Conservation (phyloP, 2,329 filamentous ascomycete genomes). For the Penicillium aurantiogriseum region DNA sequence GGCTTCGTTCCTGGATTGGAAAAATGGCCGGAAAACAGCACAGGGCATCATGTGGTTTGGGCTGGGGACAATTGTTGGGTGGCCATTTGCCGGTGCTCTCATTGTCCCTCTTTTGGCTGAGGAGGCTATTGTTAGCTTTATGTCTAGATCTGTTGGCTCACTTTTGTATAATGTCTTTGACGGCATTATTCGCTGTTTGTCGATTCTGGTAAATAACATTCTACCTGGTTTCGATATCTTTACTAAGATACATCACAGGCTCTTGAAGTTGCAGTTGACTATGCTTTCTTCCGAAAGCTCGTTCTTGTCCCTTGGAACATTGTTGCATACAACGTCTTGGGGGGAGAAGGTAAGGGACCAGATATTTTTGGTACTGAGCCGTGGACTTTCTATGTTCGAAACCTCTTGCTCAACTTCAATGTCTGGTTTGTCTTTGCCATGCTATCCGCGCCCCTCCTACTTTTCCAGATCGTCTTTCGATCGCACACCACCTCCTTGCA, state of each 20-base stretch:
- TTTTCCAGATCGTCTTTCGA: slow-evolving; percentile 67
- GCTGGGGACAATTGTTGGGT: slow-evolving; percentile 78
- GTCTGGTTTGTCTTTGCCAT: slow-evolving; percentile 85
- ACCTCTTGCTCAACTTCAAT: slow-evolving; percentile 91
- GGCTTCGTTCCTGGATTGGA: slow-evolving; percentile 87
- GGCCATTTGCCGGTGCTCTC: slow-evolving; percentile 88
- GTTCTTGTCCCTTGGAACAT: slow-evolving; percentile 86
- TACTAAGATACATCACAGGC: slow-evolving; percentile 49
- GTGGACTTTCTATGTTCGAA: slow-evolving; percentile 95
- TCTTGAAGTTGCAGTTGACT: slow-evolving; percentile 69
- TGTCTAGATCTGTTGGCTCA: slow-evolving; percentile 59
- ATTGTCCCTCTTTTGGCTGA: slow-evolving; percentile 77
- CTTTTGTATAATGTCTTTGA: slow-evolving; percentile 62
- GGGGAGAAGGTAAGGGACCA: slow-evolving; percentile 71
- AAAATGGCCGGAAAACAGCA: slow-evolving; percentile 72
- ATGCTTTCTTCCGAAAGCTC: slow-evolving; percentile 79
- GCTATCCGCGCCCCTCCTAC: slow-evolving; percentile 69
- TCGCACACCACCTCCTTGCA: slow-evolving; percentile 62
- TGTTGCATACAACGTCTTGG: slow-evolving; percentile 92
- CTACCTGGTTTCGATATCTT: neutral
- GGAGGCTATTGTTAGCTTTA: slow-evolving; percentile 60
- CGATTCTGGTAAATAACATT: slow-evolving; percentile 64
- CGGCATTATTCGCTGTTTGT: slow-evolving; percentile 64
- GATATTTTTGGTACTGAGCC: slow-evolving; percentile 94
- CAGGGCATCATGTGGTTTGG: slow-evolving; percentile 90